Evolutionary conservation across 2,329 filamentous ascomycete species (phyloP), one percentile per base, ranked within the genome.

Genomic region (Colletotrichum sp.): DNA sequence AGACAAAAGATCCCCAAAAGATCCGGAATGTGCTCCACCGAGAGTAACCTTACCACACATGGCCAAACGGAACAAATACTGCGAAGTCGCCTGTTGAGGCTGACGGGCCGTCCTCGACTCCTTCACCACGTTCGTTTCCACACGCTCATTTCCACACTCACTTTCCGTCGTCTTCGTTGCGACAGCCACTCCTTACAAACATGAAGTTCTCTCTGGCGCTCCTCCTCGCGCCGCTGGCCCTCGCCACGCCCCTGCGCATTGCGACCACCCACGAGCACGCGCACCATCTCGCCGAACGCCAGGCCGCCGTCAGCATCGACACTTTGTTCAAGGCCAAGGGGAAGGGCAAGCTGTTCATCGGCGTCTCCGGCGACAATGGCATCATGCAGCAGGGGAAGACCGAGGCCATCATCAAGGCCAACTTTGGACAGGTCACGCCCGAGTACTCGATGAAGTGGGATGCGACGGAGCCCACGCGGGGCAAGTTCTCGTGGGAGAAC

Each of bases 381-480:
- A 87, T 85, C 15, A 87, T 94, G 5, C 85, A 82, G 52, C 81
- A 85, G n/a, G 87, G 85, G 71, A 90, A 89, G 75, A 87, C 87
- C 15, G 86, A 87, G 72, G 86, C 86, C 73, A 87, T 93, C 80
- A 90, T 94, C 82, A 87, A 88, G 77, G 84, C 86, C 65, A 86
- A 93, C 82, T 94, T 94, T 77, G 92, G 92, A 24, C 89, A 92
- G 81, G 86, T 94, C 24, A 94, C 92, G 0, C 89, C 90, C 2
- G 93, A 94, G 86, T 94, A 95, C 86, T 91, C 88, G 80, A 92
- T 93, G 90, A 94, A 94, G 84, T 94, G 92, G 92, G 90, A 93
- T 78, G 84, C 88, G 39, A 86, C 86, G 18, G 86, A 93, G 83
- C 80, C 80, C n/a, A 81, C 84, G 36, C 84, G 86, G 75, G 88